phyloP scores from a whole-genome alignment of 2,329 filamentous ascomycete species.

The Trichoderma gracile region DNA sequence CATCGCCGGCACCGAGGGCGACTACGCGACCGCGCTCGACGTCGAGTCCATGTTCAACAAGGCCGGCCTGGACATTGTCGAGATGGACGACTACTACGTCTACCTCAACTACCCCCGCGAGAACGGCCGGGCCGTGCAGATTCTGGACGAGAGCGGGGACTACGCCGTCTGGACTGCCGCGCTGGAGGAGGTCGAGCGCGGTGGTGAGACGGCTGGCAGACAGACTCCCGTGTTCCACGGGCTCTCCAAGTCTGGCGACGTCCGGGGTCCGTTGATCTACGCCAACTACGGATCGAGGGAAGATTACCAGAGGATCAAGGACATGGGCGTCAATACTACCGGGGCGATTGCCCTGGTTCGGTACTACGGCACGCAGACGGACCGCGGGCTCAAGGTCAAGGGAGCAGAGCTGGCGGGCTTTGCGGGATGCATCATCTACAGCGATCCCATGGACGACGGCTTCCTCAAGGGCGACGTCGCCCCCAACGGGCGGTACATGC shows the following conservation, averaged over 20 bases:
- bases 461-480: slow-evolving; percentile 71
- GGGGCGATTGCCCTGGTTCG: slow-evolving; percentile 84
- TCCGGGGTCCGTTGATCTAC: slow-evolving; percentile 83
- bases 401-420: slow-evolving; percentile 86
- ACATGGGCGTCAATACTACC: slow-evolving; percentile 70
- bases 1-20: slow-evolving; percentile 90
- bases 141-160: slow-evolving; percentile 66
- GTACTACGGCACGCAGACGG: slow-evolving; percentile 72
- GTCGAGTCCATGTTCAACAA: slow-evolving; percentile 74
- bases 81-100: slow-evolving; percentile 77
- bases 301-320: slow-evolving; percentile 74
- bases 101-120: slow-evolving; percentile 88
- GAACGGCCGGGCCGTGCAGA: slow-evolving; percentile 76
- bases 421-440: slow-evolving; percentile 87
- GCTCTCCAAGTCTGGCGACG: slow-evolving; percentile 82
- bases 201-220: slow-evolving; percentile 60
- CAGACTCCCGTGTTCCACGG: slow-evolving; percentile 85
- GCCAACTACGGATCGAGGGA: slow-evolving; percentile 86
- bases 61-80: slow-evolving; percentile 72
- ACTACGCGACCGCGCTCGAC: slow-evolving; percentile 82
- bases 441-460: slow-evolving; percentile 82
- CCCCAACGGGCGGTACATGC: slow-evolving; percentile 78
- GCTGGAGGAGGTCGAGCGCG: slow-evolving; percentile 75
- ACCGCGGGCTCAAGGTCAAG: slow-evolving; percentile 81
- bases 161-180: slow-evolving; percentile 72